Evolutionary conservation across 208 protist species (phyloP), one percentile per base, ranked within the genome.

Genomic region (Leishmania gerbilli): DNA sequence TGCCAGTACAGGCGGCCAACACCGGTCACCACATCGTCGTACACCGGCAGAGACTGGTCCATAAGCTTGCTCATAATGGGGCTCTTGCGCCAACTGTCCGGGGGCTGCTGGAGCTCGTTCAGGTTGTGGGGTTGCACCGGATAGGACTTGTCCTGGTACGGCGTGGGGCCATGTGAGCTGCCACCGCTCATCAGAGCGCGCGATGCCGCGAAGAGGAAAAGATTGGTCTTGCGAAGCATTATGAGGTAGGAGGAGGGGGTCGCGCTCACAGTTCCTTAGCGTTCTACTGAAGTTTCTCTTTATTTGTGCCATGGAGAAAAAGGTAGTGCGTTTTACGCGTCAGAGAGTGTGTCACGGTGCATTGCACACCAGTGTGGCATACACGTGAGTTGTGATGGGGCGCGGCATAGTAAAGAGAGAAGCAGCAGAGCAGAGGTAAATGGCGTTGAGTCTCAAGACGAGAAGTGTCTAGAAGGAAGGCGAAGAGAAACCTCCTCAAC

Each of bases 21-120:
- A 62, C 94, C 94, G 31, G 87, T 92, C 31, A 97, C 92, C 55
- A 95, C 90, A 91, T 97, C 94, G 71, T 97, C 92, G 86, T 96
- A 96, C 37, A 95, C 87, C 65, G 94, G 92, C 78, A 96, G 87
- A 64, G 90, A 90, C 86, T 96, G 92, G 79, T 97, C 94, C 87
- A 97, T 92, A 45, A 97, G 85, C 90, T 97, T 97, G 85, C 92
- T 94, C 89, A 96, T 93, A 78, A 96, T 92, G 31, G 91, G 91
- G 86, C 88, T 96, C 87, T 97, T 97, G 84, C 89, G 89, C 91
- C 91, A 95, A 81, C 83, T 87, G 45, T 95, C 92, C 80, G 92
- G 91, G 21, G 92, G 92, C 83, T 93, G 89, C 88, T 95, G 86
- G 42, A 95, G 87, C 84, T 95, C 90, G 80, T 92, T 91, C 71